phyloP scores from a whole-genome alignment of 2,329 filamentous ascomycete species.

The Pseudocercospora musae region DNA sequence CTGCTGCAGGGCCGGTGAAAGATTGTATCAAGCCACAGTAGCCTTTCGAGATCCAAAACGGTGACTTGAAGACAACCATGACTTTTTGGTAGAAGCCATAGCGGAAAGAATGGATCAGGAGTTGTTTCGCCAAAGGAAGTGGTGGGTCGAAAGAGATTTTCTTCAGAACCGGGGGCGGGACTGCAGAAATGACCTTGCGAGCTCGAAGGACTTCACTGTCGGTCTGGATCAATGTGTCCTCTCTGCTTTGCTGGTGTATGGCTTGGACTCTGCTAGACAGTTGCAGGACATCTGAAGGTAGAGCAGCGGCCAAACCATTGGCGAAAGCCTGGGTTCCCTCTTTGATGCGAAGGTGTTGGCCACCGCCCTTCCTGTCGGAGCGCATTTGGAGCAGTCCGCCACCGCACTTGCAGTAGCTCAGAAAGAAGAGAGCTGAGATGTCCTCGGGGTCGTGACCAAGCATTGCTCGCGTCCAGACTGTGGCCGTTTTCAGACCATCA shows the following conservation, averaged over 20 bases:
- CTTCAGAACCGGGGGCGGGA: constrained; percentile 46
- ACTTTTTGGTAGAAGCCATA: constrained; percentile 53
- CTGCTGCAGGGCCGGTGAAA: constrained; percentile 44
- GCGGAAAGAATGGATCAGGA: constrained; percentile 35
- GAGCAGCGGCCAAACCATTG: constrained; percentile 33
- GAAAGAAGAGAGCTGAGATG: constrained; percentile 51
- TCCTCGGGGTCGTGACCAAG: constrained; percentile 49
- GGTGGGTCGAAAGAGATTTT: constrained; percentile 47
- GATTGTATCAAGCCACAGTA: constrained; percentile 47
- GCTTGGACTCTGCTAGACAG: constrained; percentile 22
- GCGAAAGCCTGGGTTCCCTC: constrained; percentile 46
- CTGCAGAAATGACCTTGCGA: constrained; percentile 47
- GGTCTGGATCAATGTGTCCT: constrained; percentile 24
- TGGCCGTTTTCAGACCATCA: constrained; percentile 37
- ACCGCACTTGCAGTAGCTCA: constrained; percentile 53
- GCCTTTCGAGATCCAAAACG: constrained; percentile 46
- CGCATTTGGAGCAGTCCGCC: constrained; percentile 51
- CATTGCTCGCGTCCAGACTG: constrained; percentile 49
- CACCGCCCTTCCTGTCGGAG: constrained; percentile 51
- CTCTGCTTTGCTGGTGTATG: constrained; percentile 1
- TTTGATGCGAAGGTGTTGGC: constrained; percentile 50
- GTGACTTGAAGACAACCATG: constrained; percentile 44
- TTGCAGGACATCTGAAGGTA: constrained; percentile 25
- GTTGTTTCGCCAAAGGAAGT: constrained; percentile 41
- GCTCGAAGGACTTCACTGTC: constrained; percentile 33